Conservation (phyloP, 2,329 filamentous ascomycete species). For the Aureobasidium melanogenum region DNA sequence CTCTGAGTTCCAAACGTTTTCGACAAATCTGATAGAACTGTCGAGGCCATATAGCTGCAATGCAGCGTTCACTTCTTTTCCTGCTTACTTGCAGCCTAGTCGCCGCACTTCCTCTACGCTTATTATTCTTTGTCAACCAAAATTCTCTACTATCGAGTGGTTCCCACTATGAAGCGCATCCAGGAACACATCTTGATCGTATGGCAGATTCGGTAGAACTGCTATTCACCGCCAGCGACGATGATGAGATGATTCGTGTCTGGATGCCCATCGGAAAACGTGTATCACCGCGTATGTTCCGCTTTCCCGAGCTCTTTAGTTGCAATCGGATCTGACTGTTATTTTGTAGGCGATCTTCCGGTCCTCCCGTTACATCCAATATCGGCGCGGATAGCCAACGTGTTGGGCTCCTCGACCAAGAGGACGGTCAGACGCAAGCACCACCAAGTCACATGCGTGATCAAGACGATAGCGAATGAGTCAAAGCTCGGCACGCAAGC, state of each 20-base stretch:
- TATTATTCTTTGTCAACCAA: neutral
- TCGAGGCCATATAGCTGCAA: neutral
- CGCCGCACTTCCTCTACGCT: neutral
- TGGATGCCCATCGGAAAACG: slow-evolving; percentile 24
- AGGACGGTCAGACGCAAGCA: neutral
- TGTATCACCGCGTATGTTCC: slow-evolving; percentile 19
- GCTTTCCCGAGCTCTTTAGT: neutral
- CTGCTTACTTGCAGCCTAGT: neutral
- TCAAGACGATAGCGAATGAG: neutral
- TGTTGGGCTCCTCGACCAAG: neutral
- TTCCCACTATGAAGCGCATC: neutral
- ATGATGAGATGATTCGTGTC: slow-evolving; percentile 19
- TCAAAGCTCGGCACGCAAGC: neutral
- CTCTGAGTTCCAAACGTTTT: neutral
- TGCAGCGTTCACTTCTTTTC: neutral
- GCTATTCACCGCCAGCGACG: slow-evolving; percentile 19
- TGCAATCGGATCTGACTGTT: neutral
- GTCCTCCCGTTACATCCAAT: slow-evolving; percentile 21
- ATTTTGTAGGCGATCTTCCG: slow-evolving; percentile 19
- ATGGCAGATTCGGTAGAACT: slow-evolving; percentile 22
- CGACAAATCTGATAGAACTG: too few relatives aligned
- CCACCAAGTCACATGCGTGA: neutral
- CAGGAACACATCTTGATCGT: slow-evolving; percentile 17
- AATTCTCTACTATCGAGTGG: neutral
- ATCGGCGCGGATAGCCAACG: slow-evolving; percentile 17